These are phyloP conservation scores for Pythium graminicola DNA, from an alignment of 352 stramenopile genomes.

Conservation along the genomic window DNA sequence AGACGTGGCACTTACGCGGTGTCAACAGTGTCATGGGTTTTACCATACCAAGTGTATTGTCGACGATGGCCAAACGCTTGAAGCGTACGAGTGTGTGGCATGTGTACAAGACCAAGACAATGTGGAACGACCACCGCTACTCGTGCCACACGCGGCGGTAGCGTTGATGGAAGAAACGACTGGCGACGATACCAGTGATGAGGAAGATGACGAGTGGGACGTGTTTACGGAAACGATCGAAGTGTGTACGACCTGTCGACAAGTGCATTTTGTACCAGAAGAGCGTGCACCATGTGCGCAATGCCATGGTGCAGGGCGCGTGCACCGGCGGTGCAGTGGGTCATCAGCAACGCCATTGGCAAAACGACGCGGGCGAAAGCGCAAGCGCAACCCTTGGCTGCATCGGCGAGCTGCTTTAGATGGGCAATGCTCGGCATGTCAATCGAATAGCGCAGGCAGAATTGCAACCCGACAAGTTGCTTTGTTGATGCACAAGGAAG, in stretches of 20 bases:
- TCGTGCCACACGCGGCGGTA: constrained; percentile 31
- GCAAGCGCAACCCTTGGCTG: no score
- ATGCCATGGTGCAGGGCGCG: constrained; percentile 25
- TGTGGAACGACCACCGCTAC: constrained; percentile 16
- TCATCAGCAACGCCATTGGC: neutral
- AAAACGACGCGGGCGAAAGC: constrained; percentile 2
- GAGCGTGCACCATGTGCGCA: constrained; percentile 30
- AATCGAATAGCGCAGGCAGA: no score
- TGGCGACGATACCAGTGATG: neutral
- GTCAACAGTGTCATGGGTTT: constrained; percentile 19
- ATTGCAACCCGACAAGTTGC: constrained; percentile 38
- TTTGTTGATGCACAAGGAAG: constrained; percentile 25
- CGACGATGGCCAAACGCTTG: neutral
- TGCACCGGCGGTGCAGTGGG: constrained; percentile 30
- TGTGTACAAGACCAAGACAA: constrained; percentile 1
- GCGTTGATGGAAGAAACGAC: neutral
- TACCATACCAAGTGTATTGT: constrained; percentile 19
- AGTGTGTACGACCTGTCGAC: constrained; percentile 48
- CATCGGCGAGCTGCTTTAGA: no score
- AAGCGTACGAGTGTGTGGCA: constrained; percentile 10
- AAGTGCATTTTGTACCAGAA: constrained; percentile 36
- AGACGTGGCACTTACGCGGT: constrained; percentile 12
- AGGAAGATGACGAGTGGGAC: constrained; percentile 20
- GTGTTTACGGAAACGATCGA: constrained; percentile 39
- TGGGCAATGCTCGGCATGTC: no score